These are phyloP conservation scores for Aspergillus sclerotiicarbonarius DNA, from an alignment of 495 filamentous ascomycete genomes.

Conservation along the genomic window DNA sequence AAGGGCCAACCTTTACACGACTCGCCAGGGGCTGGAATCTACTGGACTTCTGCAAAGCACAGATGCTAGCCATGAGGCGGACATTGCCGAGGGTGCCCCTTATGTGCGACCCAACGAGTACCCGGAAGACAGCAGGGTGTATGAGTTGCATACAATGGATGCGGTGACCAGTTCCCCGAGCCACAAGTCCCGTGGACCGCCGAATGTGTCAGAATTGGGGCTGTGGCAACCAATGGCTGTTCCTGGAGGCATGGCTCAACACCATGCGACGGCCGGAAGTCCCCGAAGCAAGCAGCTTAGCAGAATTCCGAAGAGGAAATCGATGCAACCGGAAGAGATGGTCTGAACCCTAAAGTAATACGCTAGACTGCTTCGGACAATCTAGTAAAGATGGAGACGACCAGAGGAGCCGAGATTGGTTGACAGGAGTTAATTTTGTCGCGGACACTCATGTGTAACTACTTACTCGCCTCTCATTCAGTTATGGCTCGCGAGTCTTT, in stretches of 20 bases:
- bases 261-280: neutral
- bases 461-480: neutral
- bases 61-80: constrained; percentile 1
- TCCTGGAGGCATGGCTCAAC: neutral
- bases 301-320: neutral
- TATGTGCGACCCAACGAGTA: neutral
- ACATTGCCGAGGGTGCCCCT: neutral
- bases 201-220: neutral
- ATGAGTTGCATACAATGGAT: neutral
- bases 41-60: constrained; percentile 11
- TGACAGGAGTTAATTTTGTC: neutral
- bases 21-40: constrained; percentile 55
- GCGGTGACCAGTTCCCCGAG: neutral
- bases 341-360: neutral
- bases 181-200: neutral
- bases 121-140: neutral
- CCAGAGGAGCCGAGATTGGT: neutral
- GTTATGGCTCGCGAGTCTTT: too few relatives aligned
- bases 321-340: neutral
- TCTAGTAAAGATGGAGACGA: neutral
- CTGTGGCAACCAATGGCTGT: neutral
- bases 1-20: constrained; percentile 64
- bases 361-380: neutral
- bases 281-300: neutral
- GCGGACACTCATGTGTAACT: neutral